Conservation (phyloP, 176 grass and related monocot species). For the Zoysia japonica region DNA sequence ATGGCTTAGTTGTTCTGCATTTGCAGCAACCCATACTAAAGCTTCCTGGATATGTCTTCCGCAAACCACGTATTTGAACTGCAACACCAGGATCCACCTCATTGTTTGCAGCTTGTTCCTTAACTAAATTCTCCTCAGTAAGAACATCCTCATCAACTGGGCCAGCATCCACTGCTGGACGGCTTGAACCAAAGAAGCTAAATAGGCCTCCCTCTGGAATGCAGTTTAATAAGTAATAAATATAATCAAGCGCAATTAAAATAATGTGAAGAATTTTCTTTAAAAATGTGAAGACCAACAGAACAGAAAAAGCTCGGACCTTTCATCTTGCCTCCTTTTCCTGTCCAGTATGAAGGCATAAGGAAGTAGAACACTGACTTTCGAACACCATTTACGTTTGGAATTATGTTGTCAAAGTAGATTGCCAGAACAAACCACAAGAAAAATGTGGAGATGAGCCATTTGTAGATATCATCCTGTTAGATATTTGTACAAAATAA, state of each 20-base stretch:
- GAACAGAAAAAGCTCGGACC: slow-evolving; percentile 42
- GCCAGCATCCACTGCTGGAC: slow-evolving; percentile 61
- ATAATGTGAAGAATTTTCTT: slow-evolving; percentile 25
- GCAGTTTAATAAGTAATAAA: slow-evolving; percentile 24
- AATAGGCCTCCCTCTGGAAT: slow-evolving; percentile 78
- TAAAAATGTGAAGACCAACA: slow-evolving; percentile 28
- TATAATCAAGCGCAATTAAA: slow-evolving; percentile 13
- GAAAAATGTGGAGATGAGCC: slow-evolving; percentile 94
- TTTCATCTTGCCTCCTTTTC: slow-evolving; percentile 77
- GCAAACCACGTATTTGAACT: slow-evolving; percentile 80
- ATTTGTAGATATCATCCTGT: slow-evolving; percentile 86
- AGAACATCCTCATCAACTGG: slow-evolving; percentile 90
- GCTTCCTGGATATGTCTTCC: slow-evolving; percentile 83
- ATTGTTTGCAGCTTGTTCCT: slow-evolving; percentile 54
- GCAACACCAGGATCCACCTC: slow-evolving; percentile 67
- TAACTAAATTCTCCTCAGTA: slow-evolving; percentile 70
- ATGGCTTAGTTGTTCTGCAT: slow-evolving; percentile 69
- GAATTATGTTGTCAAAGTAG: slow-evolving; percentile 96
- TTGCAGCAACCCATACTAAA: slow-evolving; percentile 76
- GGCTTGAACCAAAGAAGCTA: slow-evolving; percentile 73
- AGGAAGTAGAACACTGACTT: slow-evolving; percentile 94
- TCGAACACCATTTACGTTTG: slow-evolving; percentile 84
- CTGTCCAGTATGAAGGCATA: slow-evolving; percentile 94
- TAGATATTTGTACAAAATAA: slow-evolving; percentile 39
- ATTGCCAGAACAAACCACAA: slow-evolving; percentile 90